These are phyloP conservation scores for Trichoderma simmonsii DNA, from an alignment of 2,329 filamentous ascomycete species.

Conservation along the genomic window DNA sequence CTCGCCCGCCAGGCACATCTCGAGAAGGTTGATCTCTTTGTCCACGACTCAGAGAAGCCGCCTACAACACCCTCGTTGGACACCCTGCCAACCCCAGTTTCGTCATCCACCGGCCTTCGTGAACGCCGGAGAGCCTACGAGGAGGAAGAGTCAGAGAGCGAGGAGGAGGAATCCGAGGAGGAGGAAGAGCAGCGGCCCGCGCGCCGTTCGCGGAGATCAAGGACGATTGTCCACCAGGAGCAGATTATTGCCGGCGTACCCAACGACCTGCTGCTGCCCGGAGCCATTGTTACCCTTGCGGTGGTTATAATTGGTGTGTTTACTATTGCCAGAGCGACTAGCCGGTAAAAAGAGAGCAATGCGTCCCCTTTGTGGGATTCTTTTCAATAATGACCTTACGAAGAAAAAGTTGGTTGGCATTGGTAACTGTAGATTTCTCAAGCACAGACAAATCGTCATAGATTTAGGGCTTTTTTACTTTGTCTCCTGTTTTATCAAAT, in stretches of 20 bases:
- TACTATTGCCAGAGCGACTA: slow-evolving; percentile 69
- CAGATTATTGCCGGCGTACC: slow-evolving; percentile 88
- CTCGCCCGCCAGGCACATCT: slow-evolving; percentile 72
- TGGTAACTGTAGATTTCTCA: slow-evolving; percentile 19
- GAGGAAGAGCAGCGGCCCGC: slow-evolving; percentile 47
- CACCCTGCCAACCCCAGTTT: slow-evolving; percentile 44
- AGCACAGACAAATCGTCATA: slow-evolving; percentile 19
- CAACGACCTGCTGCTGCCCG: slow-evolving; percentile 88
- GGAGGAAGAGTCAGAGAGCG: slow-evolving; percentile 57
- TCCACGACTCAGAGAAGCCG: slow-evolving; percentile 90
- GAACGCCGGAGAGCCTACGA: slow-evolving; percentile 48
- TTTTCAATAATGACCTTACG: slow-evolving; percentile 35
- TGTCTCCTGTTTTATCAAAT: background rate
- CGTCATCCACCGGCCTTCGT: slow-evolving; percentile 46
- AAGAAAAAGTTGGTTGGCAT: slow-evolving; percentile 30
- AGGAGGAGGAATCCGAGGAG: slow-evolving; percentile 53
- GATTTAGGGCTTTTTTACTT: slow-evolving; percentile 5
- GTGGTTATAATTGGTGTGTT: slow-evolving; percentile 94
- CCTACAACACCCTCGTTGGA: slow-evolving; percentile 58
- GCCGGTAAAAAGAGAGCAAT: slow-evolving; percentile 39
- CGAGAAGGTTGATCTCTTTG: slow-evolving; percentile 96
- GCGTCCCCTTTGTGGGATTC: slow-evolving; percentile 16
- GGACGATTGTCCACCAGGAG: slow-evolving; percentile 52
- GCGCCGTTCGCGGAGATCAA: slow-evolving; percentile 43
- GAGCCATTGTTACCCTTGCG: slow-evolving; percentile 91